These are phyloP conservation scores for Serendipita sp. DNA, from an alignment of 768 basidiomycete species.

Conservation along the genomic window DNA sequence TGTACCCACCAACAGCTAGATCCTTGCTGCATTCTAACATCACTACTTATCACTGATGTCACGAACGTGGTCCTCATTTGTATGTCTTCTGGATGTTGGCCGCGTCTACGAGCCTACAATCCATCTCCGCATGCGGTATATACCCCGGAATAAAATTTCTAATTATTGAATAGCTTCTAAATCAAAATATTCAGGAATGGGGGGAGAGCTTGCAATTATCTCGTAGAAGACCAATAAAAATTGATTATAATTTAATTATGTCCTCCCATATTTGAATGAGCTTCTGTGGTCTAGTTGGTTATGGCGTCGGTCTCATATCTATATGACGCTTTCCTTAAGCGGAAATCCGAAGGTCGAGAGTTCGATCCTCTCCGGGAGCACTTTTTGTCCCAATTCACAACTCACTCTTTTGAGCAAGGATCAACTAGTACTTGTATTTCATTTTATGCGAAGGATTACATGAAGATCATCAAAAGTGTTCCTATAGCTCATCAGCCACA, in stretches of 20 bases:
- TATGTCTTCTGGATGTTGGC: too few relatives aligned
- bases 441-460: not conserved
- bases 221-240: too few relatives aligned
- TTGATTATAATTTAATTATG: not conserved
- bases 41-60: too few relatives aligned
- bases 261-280: not conserved
- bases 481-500: not conserved
- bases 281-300: conserved; percentile 6
- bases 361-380: conserved; percentile 6
- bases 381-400: not conserved
- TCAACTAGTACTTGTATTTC: not conserved
- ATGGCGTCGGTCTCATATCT: conserved; percentile 6
- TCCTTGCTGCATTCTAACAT: too few relatives aligned
- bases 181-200: too few relatives aligned
- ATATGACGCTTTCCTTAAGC: conserved; percentile 3
- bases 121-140: too few relatives aligned
- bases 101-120: too few relatives aligned
- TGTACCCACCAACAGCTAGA: too few relatives aligned
- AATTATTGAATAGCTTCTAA: too few relatives aligned
- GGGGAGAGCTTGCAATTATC: too few relatives aligned
- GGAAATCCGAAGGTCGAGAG: conserved; percentile 7
- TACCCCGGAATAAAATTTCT: too few relatives aligned
- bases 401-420: not conserved
- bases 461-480: not conserved
- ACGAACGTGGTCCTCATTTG: too few relatives aligned